These are phyloP conservation scores for Kappamyces sp. DNA, from an alignment of 192 early-diverging fungal genomes.

Conservation along the genomic window DNA sequence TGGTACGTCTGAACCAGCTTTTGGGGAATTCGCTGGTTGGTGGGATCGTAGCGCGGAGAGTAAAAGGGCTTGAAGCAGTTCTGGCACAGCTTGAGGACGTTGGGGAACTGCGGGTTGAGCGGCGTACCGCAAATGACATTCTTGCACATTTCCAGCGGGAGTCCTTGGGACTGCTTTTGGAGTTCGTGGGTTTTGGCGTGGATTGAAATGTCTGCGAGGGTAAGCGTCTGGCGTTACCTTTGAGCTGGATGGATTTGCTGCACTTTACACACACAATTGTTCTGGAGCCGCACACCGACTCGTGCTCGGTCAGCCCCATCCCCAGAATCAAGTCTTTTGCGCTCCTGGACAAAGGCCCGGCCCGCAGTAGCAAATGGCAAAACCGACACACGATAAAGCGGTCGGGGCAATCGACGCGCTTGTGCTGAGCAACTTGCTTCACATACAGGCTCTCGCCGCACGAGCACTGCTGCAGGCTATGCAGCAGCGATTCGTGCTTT, in stretches of 20 bases:
- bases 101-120: conserved; percentile 25
- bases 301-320: conserved; percentile 58
- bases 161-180: conserved; percentile 47
- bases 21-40: conserved; percentile 64
- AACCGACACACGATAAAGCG: conserved; percentile 76
- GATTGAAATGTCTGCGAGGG: conserved; percentile 50
- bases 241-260: conserved; percentile 61
- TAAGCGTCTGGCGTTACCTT: conserved; percentile 21
- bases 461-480: conserved; percentile 52
- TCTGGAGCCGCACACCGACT: conserved; percentile 77
- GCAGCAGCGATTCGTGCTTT: conserved; percentile 66
- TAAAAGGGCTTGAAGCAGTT: conserved; percentile 81
- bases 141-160: conserved; percentile 53
- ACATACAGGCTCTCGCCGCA: conserved; percentile 47
- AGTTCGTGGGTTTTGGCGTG: conserved; percentile 71
- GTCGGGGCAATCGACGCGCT: conserved; percentile 60
- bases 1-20: conserved; percentile 66
- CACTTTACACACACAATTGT: conserved; percentile 81
- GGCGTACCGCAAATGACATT: conserved; percentile 70
- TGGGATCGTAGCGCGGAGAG: conserved; percentile 68
- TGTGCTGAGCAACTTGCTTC: conserved; percentile 58
- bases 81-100: conserved; percentile 65
- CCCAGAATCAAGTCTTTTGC: conserved; percentile 60
- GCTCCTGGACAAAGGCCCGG: conserved; percentile 48
- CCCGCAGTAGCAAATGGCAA: conserved; percentile 66